Base-by-base conservation (phyloP, 164 flowering plant species). In the Annona cherimola region DNA sequence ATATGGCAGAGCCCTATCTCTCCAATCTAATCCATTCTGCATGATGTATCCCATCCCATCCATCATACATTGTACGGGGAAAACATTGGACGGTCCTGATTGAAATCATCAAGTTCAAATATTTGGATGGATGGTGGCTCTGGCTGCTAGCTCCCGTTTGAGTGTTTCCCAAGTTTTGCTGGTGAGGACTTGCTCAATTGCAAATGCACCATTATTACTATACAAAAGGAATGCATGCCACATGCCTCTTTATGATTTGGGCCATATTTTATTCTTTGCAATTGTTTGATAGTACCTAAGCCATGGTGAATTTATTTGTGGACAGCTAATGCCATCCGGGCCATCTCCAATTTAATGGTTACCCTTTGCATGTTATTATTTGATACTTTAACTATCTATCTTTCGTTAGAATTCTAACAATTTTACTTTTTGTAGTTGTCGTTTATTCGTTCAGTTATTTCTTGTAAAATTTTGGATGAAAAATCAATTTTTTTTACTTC, bases 161-260 rank as follows among this genome's bases (percentile, higher is more conserved):
- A 80, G 84, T 83, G 76, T 63, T 73, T 77, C 74, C 75, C 59
- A 81, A 84, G 87, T 80, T 76, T 79, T 75, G 75, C 79, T 82
- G 84, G 79, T 84, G 83, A 76, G 77, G 43, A 63, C 73, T 76
- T 73, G 71, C 76, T 80, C 80, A 77, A 77, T 61, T 19, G 79
- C 84, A 78, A 81, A 80, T 79, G 83, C 85, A 75, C 74, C 77
- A 79, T 84, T 79, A 79, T 78, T 72, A 75, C 80, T 59, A 50
- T 18, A 71, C 63, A 55, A 63, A 74, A 71, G 70, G 63, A 41
- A 71, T n/a, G n/a, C n/a, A n/a, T n/a, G n/a, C 78, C 87, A 80
- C 82, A 76, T 81, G 82, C 82, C 74, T 68, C 76, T 77, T 79
- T 78, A 81, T 81, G 74, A 78, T 79, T 73, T 68, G 71, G 9